Percentiles rank a stretch among this genome's conserved stretches.
phyloP scores from a whole-genome alignment of 2,329 filamentous ascomycete species.

The Ambrosiella cleistominuta region DNA sequence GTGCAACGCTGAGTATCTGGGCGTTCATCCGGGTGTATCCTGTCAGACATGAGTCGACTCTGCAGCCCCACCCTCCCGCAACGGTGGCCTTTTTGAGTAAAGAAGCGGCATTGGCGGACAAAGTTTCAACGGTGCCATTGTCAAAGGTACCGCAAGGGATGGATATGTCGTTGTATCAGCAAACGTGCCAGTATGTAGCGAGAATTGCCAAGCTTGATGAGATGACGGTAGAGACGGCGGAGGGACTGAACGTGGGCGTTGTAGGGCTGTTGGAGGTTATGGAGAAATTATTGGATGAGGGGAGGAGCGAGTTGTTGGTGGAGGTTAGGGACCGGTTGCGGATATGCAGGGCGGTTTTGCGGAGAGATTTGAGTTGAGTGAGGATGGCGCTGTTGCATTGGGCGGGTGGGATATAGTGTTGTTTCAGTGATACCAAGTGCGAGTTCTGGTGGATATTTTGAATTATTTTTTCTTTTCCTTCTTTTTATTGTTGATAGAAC shows the following conservation, averaged over 20 bases:
- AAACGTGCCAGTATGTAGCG: not conserved
- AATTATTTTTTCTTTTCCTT: not conserved
- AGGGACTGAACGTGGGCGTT: not conserved
- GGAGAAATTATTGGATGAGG: slow-evolving; percentile 4
- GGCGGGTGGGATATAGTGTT: not conserved
- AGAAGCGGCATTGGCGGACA: not conserved
- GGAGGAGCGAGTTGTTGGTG: slow-evolving; percentile 3
- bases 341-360: slow-evolving; percentile 7
- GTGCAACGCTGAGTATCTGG: slow-evolving; percentile 72
- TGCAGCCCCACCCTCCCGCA: slow-evolving; percentile 4
- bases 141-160: not conserved
- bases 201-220: slow-evolving; percentile 49
- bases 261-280: slow-evolving; percentile 5
- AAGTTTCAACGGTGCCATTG: no score
- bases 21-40: slow-evolving; percentile 42
- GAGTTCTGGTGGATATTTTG: not conserved
- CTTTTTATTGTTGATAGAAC: no score
- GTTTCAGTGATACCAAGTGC: no score
- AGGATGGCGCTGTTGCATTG: no score
- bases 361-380: not conserved
- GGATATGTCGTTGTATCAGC: not conserved
- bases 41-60: slow-evolving; percentile 3
- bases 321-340: slow-evolving; percentile 6
- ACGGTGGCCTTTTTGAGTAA: not conserved
- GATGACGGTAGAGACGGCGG: slow-evolving; percentile 46